phyloP scores from a whole-genome alignment of 225 moss, liverwort and hornwort species.

The Asterella californica region DNA sequence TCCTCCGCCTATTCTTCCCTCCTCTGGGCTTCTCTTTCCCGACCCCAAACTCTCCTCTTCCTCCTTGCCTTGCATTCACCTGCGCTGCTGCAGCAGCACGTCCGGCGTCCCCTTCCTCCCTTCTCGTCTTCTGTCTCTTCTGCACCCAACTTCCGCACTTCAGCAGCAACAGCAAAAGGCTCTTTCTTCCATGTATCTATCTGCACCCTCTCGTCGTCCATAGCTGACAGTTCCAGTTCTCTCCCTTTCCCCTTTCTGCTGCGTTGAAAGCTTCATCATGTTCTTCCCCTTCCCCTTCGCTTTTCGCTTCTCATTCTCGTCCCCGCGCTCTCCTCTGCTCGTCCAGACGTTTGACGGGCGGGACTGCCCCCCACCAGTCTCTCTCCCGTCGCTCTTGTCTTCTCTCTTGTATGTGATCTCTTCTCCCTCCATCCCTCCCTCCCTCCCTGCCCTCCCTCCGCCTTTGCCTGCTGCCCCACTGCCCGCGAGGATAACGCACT shows the following conservation, averaged over 20 bases:
- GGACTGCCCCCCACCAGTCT: not conserved
- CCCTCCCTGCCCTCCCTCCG: not conserved
- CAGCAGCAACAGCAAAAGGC: not conserved
- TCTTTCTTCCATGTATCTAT: too few relatives aligned
- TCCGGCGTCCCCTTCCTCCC: not conserved
- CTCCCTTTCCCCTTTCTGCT: not conserved
- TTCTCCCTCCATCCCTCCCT: not conserved
- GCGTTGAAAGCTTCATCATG: not conserved
- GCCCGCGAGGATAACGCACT: too few relatives aligned
- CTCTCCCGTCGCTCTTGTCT: not conserved
- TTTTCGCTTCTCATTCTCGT: not conserved
- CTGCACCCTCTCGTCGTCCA: not conserved
- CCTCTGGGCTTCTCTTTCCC: not conserved
- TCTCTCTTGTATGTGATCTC: too few relatives aligned
- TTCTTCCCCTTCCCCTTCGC: not conserved
- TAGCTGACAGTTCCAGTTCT: not conserved
- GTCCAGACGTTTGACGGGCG: constrained; percentile 10
- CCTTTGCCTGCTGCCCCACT: not conserved
- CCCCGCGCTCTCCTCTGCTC: not conserved
- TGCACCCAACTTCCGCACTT: not conserved
- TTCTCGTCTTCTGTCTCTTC: not conserved
- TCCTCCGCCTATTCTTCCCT: too few relatives aligned
- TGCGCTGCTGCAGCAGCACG: not conserved
- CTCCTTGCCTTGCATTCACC: not conserved
- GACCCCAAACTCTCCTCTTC: not conserved